Evolutionary conservation across 495 filamentous ascomycete genomes (phyloP), one percentile per base, ranked within the genome.

Genomic region (Xylaria longipes): DNA sequence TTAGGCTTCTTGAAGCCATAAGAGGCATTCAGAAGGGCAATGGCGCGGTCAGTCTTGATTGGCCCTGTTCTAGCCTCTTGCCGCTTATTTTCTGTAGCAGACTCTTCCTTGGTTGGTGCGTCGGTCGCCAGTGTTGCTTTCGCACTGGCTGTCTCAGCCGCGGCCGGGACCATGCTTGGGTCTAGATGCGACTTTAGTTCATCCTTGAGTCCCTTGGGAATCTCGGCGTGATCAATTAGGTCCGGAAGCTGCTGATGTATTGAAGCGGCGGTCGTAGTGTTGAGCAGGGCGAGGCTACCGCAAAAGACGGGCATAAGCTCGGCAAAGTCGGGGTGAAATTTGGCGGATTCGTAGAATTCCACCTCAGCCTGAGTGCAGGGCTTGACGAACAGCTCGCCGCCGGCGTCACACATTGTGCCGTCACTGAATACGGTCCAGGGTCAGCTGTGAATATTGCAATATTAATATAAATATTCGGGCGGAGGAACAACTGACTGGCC

Each of bases 351-450:
- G 88, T 99, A 99, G 83, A 99, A 99, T 33, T 89, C 88, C 70
- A 97, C 89, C 82, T 99, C 96, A 69, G 89, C 87, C 52, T 88
- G 80, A 8, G 93, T 97, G 82, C 96, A 98, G 37, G 96, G 96
- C 82, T 99, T 99, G 80, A 98, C 93, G 77, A 99, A 91, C 22
- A 98, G 84, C 68, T 92, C 88, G 76, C 96, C 96, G 62, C 93
- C 91, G 65, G 86, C 82, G 76, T 97, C 94, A 78, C 91, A 94
- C 72, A 97, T 89, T 56, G 97, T 94, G 73, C 96, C 96, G 57
- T 96, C 95, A 82, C 95, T 98, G 80, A 71, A 41, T 25, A 63
- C 29, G 60, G 29, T 58, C 68, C 65, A 62, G 58, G 46, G 67
- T 76, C 27, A 74, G 73, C 41, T 58, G 27, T 33, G 52, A 29